Base-by-base conservation (phyloP, 2,329 filamentous ascomycete species). In the Cladorrhinum sp. region DNA sequence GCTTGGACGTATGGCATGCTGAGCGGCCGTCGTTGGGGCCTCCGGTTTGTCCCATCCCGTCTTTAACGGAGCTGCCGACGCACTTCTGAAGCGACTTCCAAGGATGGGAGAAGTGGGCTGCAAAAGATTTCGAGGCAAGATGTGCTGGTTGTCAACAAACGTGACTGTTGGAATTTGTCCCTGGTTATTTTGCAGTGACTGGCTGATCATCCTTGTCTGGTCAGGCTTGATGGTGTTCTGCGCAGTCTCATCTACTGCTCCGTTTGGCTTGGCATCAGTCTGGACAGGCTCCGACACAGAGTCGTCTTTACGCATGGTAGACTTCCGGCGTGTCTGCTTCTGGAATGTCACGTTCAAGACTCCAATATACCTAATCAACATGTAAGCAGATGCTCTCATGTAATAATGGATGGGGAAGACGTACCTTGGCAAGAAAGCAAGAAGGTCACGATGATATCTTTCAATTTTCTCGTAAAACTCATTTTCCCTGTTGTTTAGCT, bases 391-490 rank as follows among this genome's bases (percentile, higher is more conserved):
- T 22, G 24, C 16, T 4, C 23, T n/a, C 8, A 18, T n/a, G n/a
- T 5, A 45, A 25, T 45, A 7, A 12, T 12, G 41, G 18, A 2
- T 45, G n/a, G 18, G 49, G 5, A 6, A 36, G 1, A 73, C 79
- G 64, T 78, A 90, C 87, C 93, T 92, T 65, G 95, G 95, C 65
- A 99, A 81, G 72, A 98, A 99, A 48, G 90, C 86, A 62, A 99
- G 79, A 69, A 99, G 82, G 71, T 96, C 90, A 65, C 92, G 91
- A 75, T 99, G 93, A 67, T 91, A 86, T 70, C 86, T 87, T 78
- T 99, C 95, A 69, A 98, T 91, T 58, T 89, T 95, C 76, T 99
- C 95, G 75, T 99, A 99, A 73, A 99, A 99, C 76, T 96, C 92
- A 75, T 99, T 99, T 73, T 99, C 95, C 70, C 93, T 85, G 73